Evolutionary conservation across 768 basidiomycete genomes (phyloP), one percentile per base, ranked within the genome.

Genomic region (Lentinula guzmanii): DNA sequence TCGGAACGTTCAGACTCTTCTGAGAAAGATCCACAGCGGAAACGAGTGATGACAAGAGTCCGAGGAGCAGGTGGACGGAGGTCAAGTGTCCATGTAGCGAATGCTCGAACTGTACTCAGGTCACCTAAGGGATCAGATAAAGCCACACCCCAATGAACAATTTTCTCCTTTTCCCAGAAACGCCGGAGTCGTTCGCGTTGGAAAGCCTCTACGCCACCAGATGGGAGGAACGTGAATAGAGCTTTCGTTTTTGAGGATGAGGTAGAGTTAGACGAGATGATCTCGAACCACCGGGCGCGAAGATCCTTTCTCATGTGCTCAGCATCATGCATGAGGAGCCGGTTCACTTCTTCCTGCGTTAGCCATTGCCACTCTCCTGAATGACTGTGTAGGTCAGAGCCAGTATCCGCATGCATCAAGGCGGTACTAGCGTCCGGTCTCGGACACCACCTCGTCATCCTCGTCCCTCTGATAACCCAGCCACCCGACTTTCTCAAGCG

Each of bases 11-110:
- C 28, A 31, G 4, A 9, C 48, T 50, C 10, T 18, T 50, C 48
- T 9, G 67, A 69, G 13, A 1, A 13, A 16, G 34, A 16, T n/a
- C 37, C 37, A 11, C 24, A 37, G 13, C 71, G 69, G n/a, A 85
- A 52, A 4, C 80, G 76, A 18, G 79, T 83, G 39, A 85, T 69
- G 11, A 79, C 68, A 8, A 85, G 70, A 10, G 75, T 77, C 18
- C 63, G 65, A 1, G 70, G 68, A 11, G 69, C 70, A 5, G 70
- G 64, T 1, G 73, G 69, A 16, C 62, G 63, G 13, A 72, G 60
- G 28, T 83, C 79, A 31, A 81, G 66, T 24, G 75, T 74, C 81
- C 81, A 84, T 16, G 76, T 75, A 42, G 80, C 79, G 63, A 71
- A 80, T 11, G 67, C 61, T 16, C 46, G 46, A 5, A 18, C 21